A percentile compares a stretch with the other conserved stretches of the same genome.
Evolutionary conservation across 345 rosid genomes (phyloP).

Genomic region (Mallotus nudiflorus): DNA sequence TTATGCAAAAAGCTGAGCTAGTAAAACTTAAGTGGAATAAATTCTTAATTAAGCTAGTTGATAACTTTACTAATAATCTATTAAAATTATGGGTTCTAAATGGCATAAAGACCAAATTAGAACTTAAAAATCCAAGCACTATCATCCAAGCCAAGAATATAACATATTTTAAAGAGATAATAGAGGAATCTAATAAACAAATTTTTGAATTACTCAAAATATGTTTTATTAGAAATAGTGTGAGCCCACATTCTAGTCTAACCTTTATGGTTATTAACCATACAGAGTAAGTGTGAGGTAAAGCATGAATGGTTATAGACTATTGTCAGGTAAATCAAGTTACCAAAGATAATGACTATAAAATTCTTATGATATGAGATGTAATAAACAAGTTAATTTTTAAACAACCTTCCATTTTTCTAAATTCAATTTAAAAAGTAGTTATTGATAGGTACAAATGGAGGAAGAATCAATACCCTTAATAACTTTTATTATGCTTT

Average conservation of each 20-base stretch:
- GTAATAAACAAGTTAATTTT: not conserved
- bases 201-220: not conserved
- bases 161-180: not conserved
- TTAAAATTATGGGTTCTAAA: not conserved
- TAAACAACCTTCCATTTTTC: not conserved
- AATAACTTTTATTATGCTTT: not conserved
- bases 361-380: not conserved
- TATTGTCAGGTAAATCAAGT: not conserved
- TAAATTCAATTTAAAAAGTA: not conserved
- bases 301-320: not conserved
- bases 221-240: not conserved
- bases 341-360: not conserved
- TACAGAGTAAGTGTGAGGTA: not conserved
- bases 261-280: not conserved
- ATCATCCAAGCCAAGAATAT: not conserved
- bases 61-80: constrained; percentile 1
- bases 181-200: not conserved
- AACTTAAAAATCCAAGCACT: not conserved
- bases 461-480: not conserved
- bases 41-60: not conserved
- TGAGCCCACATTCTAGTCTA: not conserved
- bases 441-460: not conserved
- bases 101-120: not conserved
- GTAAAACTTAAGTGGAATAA: not conserved
- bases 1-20: not conserved